Percentiles rank a stretch among this genome's conserved stretches.
Conservation (phyloP, 2,329 filamentous ascomycete species). For the Aspergillus cejpii region DNA sequence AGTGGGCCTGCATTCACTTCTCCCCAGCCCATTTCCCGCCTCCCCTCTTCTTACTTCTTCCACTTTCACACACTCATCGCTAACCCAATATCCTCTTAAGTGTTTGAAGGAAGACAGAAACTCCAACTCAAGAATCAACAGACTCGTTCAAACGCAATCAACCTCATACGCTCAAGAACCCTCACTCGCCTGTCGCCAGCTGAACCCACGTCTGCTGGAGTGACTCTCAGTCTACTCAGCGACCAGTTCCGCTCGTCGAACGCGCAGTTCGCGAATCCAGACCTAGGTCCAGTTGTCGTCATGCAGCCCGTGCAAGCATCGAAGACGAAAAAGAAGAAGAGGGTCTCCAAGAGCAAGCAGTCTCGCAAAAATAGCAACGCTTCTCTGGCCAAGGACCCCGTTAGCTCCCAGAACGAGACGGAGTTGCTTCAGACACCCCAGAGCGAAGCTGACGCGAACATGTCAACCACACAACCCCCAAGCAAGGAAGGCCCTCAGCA, state of each 20-base stretch:
- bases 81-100: background rate
- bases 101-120: background rate
- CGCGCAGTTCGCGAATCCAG: background rate
- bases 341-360: background rate
- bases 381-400: background rate
- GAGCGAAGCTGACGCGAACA: background rate
- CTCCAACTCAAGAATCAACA: slow-evolving; percentile 3
- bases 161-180: slow-evolving; percentile 12
- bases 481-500: background rate
- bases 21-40: background rate
- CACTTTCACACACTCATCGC: background rate
- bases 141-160: slow-evolving; percentile 11
- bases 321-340: slow-evolving; percentile 11
- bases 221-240: background rate
- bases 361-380: background rate
- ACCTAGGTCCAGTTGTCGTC: background rate
- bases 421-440: background rate
- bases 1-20: background rate
- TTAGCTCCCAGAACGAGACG: background rate
- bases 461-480: background rate
- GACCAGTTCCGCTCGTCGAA: background rate
- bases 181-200: slow-evolving; percentile 6
- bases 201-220: background rate
- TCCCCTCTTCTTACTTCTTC: background rate
- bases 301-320: slow-evolving; percentile 2